A percentile compares a stretch with the other conserved stretches of the same genome.
These are phyloP conservation scores for Nakazawaea pomicola DNA, from an alignment of 805 yeast genomes.

Conservation along the genomic window DNA sequence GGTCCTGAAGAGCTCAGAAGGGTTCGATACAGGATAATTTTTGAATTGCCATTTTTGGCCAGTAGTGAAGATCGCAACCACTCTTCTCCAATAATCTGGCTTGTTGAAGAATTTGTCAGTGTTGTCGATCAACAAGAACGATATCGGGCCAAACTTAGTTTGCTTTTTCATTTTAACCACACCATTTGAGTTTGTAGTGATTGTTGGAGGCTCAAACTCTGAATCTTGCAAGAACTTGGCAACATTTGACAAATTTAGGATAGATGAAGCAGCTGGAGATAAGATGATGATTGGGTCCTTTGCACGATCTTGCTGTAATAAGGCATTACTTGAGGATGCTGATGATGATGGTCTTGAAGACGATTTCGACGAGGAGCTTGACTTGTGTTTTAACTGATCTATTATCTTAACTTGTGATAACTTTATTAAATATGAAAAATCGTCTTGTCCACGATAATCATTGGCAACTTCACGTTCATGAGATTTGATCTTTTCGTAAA, in stretches of 20 bases:
- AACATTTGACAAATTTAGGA: conserved; percentile 59
- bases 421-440: conserved; percentile 12
- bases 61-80: conserved; percentile 90
- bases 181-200: conserved; percentile 29
- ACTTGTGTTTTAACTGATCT: conserved; percentile 7
- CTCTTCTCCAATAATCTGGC: conserved; percentile 98
- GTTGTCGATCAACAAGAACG: conserved; percentile 80
- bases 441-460: conserved; percentile 31
- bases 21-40: conserved; percentile 77
- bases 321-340: not conserved
- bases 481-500: conserved; percentile 27
- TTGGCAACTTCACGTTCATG: conserved; percentile 36
- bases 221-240: conserved; percentile 73
- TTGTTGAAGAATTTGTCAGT: conserved; percentile 83
- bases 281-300: conserved; percentile 69
- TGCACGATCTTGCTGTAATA: conserved; percentile 10
- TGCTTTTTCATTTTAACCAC: conserved; percentile 49
- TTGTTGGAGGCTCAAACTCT: conserved; percentile 48
- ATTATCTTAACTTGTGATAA: conserved; percentile 10
- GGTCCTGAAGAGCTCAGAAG: conserved; percentile 74
- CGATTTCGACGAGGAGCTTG: conserved; percentile 8
- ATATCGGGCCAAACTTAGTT: conserved; percentile 53
- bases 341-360: conserved; percentile 14
- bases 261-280: conserved; percentile 76
- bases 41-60: conserved; percentile 98